These are phyloP conservation scores for Fusarium cyanostomum DNA, from an alignment of 2,329 filamentous ascomycete species.

Conservation along the genomic window DNA sequence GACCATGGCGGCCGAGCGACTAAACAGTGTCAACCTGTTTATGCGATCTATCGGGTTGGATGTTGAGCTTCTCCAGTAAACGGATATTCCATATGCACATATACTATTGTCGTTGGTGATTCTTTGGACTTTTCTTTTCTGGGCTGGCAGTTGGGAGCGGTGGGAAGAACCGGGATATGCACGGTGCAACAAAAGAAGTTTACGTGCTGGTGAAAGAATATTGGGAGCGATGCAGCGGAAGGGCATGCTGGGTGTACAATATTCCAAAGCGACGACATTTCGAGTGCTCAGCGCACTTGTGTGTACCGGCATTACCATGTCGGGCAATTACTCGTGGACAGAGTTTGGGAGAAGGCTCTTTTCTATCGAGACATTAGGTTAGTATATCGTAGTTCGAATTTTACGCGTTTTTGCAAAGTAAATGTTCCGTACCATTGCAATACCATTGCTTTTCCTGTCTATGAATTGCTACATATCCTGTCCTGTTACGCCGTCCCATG, in stretches of 20 bases:
- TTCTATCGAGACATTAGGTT: constrained; percentile 25
- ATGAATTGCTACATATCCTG: constrained; percentile 14
- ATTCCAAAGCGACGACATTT: constrained; percentile 24
- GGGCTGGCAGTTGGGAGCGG: constrained; percentile 41
- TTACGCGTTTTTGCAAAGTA: constrained; percentile 31
- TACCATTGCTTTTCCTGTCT: background rate
- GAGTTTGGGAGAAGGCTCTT: constrained; percentile 27
- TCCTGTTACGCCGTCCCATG: constrained; percentile 38
- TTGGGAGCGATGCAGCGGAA: constrained; percentile 24
- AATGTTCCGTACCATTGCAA: background rate
- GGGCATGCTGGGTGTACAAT: constrained; percentile 38
- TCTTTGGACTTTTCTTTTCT: constrained; percentile 42
- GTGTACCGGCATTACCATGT: constrained; percentile 32
- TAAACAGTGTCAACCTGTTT: constrained; percentile 95
- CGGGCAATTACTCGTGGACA: constrained; percentile 24
- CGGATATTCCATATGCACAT: constrained; percentile 20
- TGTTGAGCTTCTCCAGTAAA: constrained; percentile 74
- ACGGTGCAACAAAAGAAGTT: constrained; percentile 28
- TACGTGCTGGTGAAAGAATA: constrained; percentile 36
- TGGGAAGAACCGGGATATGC: constrained; percentile 33
- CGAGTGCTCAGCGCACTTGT: constrained; percentile 29
- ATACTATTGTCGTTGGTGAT: constrained; percentile 37
- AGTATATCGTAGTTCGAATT: constrained; percentile 37
- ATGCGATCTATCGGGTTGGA: constrained; percentile 99
- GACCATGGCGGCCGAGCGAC: constrained; percentile 82